phyloP scores from a whole-genome alignment of 345 rosid species.

The Pugionium cornutum region DNA sequence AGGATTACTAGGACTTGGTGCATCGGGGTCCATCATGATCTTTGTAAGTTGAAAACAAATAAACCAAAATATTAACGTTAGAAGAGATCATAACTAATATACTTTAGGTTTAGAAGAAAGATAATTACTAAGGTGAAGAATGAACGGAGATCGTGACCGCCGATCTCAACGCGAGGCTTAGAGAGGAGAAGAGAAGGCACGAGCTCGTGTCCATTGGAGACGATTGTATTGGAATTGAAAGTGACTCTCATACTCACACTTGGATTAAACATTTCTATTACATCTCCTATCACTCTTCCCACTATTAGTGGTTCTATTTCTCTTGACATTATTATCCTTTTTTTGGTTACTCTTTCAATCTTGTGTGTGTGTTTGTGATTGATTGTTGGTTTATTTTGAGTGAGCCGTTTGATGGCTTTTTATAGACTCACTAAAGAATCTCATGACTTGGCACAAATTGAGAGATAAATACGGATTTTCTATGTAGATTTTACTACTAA shows the following conservation, averaged over 20 bases:
- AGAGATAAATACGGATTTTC: not conserved
- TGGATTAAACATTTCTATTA: conserved; percentile 64
- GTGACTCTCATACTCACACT: conserved; percentile 60
- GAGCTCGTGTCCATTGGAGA: conserved; percentile 73
- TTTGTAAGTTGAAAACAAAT: conserved; percentile 17
- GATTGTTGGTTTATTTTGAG: conserved; percentile 22
- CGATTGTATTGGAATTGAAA: conserved; percentile 62
- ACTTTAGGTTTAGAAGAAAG: not conserved
- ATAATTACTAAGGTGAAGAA: conserved; percentile 65
- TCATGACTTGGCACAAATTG: conserved; percentile 1
- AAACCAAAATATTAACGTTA: conserved; percentile 17
- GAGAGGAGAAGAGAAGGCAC: conserved; percentile 53
- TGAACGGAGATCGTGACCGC: conserved; percentile 74
- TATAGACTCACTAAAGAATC: conserved; percentile 32
- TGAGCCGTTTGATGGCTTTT: conserved; percentile 22
- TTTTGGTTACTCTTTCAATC: not conserved
- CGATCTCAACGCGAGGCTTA: conserved; percentile 70
- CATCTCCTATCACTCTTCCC: conserved; percentile 81
- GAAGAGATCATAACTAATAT: not conserved
- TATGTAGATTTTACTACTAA: not conserved
- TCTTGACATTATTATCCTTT: conserved; percentile 46
- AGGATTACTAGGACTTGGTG: conserved; percentile 94
- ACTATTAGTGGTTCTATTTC: conserved; percentile 54
- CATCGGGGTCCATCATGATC: conserved; percentile 95
- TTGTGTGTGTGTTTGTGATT: conserved; percentile 12